Base-by-base conservation (phyloP, 768 basidiomycete genomes). In the Lactifluus pinguis region DNA sequence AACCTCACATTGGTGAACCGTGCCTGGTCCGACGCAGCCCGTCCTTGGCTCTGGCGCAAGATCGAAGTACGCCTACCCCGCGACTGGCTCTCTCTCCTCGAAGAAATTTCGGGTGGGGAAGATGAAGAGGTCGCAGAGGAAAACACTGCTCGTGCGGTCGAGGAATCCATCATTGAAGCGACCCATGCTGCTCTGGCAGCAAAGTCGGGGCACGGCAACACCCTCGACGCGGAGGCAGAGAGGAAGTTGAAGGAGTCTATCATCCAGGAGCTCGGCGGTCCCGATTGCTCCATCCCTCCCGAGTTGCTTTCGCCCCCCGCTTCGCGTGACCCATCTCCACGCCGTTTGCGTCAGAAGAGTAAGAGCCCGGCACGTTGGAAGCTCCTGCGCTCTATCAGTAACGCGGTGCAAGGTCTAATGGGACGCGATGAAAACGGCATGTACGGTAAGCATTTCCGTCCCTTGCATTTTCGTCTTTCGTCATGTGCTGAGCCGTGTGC, bases 311-410 rank as follows among this genome's bases (percentile, higher is more conserved):
- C 91, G 6, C 91, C 91, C 0, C 80, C 83, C 0, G 86, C 83
- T 1, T 91, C 90, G 55, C 87, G 91, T 60, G 88, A 93, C 65
- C 87, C 89, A 6, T 90, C 87, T 69, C 91, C 91, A 0, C 76
- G 84, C 48, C 84, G 91, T 25, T 74, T 90, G 4, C 77, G 89
- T 53, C 77, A 81, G 0, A 89, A 90, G 69, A 89, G 89, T 70
- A 80, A 87, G 68, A 87, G 86, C 66, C 91, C 91, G 6, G 86
- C 85, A 0, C 82, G 91, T 1, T 93, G 91, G 91, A 84, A 88
- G 69, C 78, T 93, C 41, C 76, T 93, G 72, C 80, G 84, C 30
- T 82, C 85, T 54, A 91, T 93, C 49, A 87, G 82, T 65, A 82
- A 90, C 62, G 89, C 88, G 5, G 83, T 91, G 30, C 86, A 87